phyloP scores from a whole-genome alignment of 306 rosid genomes.

The Lathyrus aphaca region DNA sequence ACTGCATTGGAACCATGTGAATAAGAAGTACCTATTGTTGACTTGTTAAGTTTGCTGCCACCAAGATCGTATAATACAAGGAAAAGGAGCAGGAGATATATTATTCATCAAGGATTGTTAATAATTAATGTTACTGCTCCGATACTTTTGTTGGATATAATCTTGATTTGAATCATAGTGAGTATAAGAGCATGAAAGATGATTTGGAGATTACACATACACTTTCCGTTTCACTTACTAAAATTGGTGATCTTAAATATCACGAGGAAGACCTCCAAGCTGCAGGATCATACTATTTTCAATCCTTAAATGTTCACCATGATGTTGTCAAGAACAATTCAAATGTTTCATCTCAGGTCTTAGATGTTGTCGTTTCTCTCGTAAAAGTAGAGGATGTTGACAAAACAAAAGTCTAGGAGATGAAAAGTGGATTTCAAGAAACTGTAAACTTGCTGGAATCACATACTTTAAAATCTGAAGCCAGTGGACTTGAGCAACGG shows the following conservation, averaged over 20 bases:
- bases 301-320: conserved; percentile 82
- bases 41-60: too few relatives aligned
- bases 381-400: conserved; percentile 95
- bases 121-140: too few relatives aligned
- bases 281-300: conserved; percentile 76
- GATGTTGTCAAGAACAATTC: conserved; percentile 67
- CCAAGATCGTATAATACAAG: too few relatives aligned
- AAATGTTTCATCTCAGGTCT: conserved; percentile 70
- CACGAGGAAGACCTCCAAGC: conserved; percentile 83
- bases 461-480: conserved; percentile 64
- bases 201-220: conserved; percentile 91
- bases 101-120: too few relatives aligned
- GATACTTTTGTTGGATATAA: too few relatives aligned
- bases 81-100: too few relatives aligned
- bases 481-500: conserved; percentile 67
- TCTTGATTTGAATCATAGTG: too few relatives aligned
- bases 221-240: conserved; percentile 92
- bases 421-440: conserved; percentile 84
- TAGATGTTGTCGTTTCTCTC: conserved; percentile 86
- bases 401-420: conserved; percentile 77
- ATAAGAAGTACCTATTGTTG: too few relatives aligned
- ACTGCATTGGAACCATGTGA: too few relatives aligned
- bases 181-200: too few relatives aligned
- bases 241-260: conserved; percentile 96
- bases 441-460: conserved; percentile 78